Evolutionary conservation across 805 yeast species (phyloP).

Genomic region (Teunomyces aglyptinius): DNA sequence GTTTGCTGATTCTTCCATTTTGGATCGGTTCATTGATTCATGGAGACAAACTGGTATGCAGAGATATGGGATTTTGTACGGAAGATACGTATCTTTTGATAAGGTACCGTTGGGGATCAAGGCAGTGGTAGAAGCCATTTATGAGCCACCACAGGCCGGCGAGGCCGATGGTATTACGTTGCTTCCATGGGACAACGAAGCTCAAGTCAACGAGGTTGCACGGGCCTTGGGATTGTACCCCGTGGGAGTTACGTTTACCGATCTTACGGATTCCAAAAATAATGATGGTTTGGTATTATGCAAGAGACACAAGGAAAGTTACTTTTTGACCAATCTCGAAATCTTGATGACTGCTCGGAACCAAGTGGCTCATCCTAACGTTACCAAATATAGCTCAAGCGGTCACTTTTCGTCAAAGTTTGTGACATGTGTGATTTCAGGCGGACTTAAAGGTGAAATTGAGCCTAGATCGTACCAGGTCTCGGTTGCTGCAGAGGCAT

Average conservation of each 20-base stretch:
- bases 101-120: constrained; percentile 90
- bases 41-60: constrained; percentile 92
- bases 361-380: constrained; percentile 65
- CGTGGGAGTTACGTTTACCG: constrained; percentile 87
- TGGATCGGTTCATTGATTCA: constrained; percentile 80
- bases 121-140: constrained; percentile 90
- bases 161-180: constrained; percentile 81
- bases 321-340: constrained; percentile 86
- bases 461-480: constrained; percentile 92
- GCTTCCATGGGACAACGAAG: constrained; percentile 54
- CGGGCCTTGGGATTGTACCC: constrained; percentile 58
- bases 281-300: constrained; percentile 89
- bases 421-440: constrained; percentile 89
- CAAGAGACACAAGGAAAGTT: constrained; percentile 89
- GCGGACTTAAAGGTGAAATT: constrained; percentile 84
- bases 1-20: constrained; percentile 67
- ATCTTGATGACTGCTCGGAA: constrained; percentile 76
- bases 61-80: constrained; percentile 82
- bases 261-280: constrained; percentile 79
- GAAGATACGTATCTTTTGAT: constrained; percentile 73
- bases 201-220: constrained; percentile 54
- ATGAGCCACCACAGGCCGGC: constrained; percentile 87
- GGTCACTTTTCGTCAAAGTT: constrained; percentile 82
- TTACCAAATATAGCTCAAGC: constrained; percentile 58
- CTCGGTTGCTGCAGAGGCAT: constrained; percentile 80